A percentile compares a stretch with the other conserved stretches of the same genome.
These are phyloP conservation scores for Vinca major DNA, from an alignment of 305 asterid species.

Conservation along the genomic window DNA sequence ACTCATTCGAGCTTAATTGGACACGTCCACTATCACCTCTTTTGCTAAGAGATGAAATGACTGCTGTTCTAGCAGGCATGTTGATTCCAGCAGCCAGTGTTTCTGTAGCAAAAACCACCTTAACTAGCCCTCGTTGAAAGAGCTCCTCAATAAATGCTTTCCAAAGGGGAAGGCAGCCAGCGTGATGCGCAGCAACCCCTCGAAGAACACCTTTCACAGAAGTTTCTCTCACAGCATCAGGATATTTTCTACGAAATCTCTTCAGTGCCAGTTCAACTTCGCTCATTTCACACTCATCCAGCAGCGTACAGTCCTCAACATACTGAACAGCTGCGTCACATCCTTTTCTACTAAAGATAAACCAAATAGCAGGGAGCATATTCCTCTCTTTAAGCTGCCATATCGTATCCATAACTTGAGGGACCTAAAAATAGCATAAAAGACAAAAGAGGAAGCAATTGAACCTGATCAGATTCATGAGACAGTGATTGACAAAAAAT, in stretches of 20 bases:
- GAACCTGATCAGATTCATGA: background rate
- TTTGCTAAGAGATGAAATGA: slow-evolving; percentile 90
- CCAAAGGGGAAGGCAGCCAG: slow-evolving; percentile 99
- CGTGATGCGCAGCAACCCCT: slow-evolving; percentile 97
- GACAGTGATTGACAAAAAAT: background rate
- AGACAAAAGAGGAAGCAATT: slow-evolving; percentile 2
- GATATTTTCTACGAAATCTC: slow-evolving; percentile 70
- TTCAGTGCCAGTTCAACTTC: slow-evolving; percentile 93
- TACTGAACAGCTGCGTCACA: slow-evolving; percentile 98
- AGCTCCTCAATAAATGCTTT: slow-evolving; percentile 91
- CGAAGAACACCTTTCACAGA: slow-evolving; percentile 86
- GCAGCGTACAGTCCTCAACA: slow-evolving; percentile 61
- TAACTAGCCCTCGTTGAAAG: slow-evolving; percentile 85
- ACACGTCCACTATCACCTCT: slow-evolving; percentile 82
- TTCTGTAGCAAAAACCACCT: slow-evolving; percentile 98
- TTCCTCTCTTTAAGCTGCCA: slow-evolving; percentile 79
- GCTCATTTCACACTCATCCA: slow-evolving; percentile 79
- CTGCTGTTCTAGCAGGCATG: slow-evolving; percentile 99
- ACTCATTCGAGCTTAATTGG: slow-evolving; percentile 68
- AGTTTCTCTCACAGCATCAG: slow-evolving; percentile 91
- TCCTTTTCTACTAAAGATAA: slow-evolving; percentile 97
- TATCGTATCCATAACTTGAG: slow-evolving; percentile 83
- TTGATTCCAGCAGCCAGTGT: slow-evolving; percentile 99
- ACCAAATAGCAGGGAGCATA: slow-evolving; percentile 99
- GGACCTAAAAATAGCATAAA: slow-evolving; percentile 46